These are phyloP conservation scores for Hansenula sp. DNA, from an alignment of 1,139 yeast genomes.

Conservation along the genomic window DNA sequence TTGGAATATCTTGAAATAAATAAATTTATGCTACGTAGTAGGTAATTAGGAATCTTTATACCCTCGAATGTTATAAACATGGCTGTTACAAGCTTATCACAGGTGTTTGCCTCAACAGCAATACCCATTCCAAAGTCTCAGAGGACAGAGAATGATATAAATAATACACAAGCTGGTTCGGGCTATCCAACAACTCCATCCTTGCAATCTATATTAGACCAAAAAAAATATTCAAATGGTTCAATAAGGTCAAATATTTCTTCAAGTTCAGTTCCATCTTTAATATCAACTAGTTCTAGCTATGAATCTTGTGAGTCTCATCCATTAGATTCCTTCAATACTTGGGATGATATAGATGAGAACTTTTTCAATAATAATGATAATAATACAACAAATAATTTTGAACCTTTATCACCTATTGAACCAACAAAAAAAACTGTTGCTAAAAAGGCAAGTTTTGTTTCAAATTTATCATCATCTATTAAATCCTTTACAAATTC, in stretches of 20 bases:
- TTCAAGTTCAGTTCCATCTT: slow-evolving; percentile 7
- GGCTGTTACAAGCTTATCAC: not conserved
- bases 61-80: too few species aligned
- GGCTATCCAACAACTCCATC: slow-evolving; percentile 16
- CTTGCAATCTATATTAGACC: slow-evolving; percentile 19
- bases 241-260: slow-evolving; percentile 7
- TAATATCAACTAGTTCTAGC: slow-evolving; percentile 5
- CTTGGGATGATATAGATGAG: slow-evolving; percentile 21
- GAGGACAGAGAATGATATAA: slow-evolving; percentile 5
- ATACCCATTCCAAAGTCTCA: not conserved
- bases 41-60: too few species aligned
- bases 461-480: slow-evolving; percentile 19
- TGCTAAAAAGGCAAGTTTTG: slow-evolving; percentile 13
- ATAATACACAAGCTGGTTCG: not conserved
- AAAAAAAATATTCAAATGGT: slow-evolving; percentile 11
- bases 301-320: slow-evolving; percentile 17
- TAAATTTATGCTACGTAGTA: too few species aligned
- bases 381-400: not conserved
- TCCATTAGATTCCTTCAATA: slow-evolving; percentile 16
- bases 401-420: slow-evolving; percentile 10
- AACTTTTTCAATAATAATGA: slow-evolving; percentile 15
- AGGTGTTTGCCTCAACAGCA: too few species aligned
- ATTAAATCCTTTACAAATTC: slow-evolving; percentile 13
- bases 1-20: too few species aligned
- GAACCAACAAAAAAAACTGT: slow-evolving; percentile 3